phyloP scores from a whole-genome alignment of 208 protist genomes.

The Trypanosoma boissoni region DNA sequence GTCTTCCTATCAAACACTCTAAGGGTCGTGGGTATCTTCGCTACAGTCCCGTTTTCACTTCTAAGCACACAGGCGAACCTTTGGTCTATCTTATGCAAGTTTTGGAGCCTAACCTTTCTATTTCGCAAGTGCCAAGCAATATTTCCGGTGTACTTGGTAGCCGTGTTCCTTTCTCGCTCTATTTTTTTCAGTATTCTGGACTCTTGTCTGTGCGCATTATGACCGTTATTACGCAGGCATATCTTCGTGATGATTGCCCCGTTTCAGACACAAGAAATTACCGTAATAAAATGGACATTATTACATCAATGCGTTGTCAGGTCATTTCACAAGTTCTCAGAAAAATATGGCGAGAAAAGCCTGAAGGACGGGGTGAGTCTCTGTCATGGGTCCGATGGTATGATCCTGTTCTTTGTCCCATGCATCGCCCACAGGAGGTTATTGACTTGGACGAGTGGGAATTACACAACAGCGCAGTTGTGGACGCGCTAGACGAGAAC shows the following conservation, averaged over 20 bases:
- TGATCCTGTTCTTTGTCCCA: constrained; percentile 45
- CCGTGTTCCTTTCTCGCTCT: constrained; percentile 68
- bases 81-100: constrained; percentile 79
- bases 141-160: constrained; percentile 76
- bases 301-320: constrained; percentile 71
- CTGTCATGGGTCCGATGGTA: constrained; percentile 87
- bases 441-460: constrained; percentile 86
- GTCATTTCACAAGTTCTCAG: constrained; percentile 66
- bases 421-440: constrained; percentile 34
- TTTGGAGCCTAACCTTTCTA: constrained; percentile 50
- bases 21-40: constrained; percentile 77
- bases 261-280: constrained; percentile 76
- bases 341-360: constrained; percentile 40
- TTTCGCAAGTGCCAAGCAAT: constrained; percentile 62
- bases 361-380: constrained; percentile 36
- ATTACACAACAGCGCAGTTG: constrained; percentile 27
- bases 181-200: constrained; percentile 82
- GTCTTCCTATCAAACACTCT: constrained; percentile 56
- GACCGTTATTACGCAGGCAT: constrained; percentile 79
- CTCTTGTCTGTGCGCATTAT: constrained; percentile 80
- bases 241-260: constrained; percentile 79
- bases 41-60: constrained; percentile 78
- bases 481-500: constrained; percentile 35
- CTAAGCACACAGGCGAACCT: constrained; percentile 37
- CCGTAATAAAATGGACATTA: constrained; percentile 46